Percentiles rank a stretch among this genome's conserved stretches.
These are phyloP conservation scores for Pleurotus pulmonarius DNA, from an alignment of 768 basidiomycete species.

Conservation along the genomic window DNA sequence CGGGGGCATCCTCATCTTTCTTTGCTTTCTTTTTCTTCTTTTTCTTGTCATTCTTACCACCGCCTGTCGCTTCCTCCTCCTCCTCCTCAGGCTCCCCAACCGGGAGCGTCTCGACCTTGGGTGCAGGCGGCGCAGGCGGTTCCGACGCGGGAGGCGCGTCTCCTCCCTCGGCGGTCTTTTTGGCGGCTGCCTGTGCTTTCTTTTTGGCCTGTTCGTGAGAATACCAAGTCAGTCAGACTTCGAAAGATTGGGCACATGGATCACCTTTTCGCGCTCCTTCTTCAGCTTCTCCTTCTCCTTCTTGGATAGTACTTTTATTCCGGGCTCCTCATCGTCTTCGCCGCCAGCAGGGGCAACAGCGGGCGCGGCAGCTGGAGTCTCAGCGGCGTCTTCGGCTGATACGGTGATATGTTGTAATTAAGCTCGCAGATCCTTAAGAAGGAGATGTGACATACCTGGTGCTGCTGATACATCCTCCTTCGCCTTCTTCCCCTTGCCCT, in stretches of 20 bases:
- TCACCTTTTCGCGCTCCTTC: conserved; percentile 94
- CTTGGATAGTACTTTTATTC: conserved; percentile 75
- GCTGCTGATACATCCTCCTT: conserved; percentile 24
- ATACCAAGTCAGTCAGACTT: conserved; percentile 5
- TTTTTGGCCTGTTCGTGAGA: conserved; percentile 71
- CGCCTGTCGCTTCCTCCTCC: conserved; percentile 57
- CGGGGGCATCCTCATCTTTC: conserved; percentile 44
- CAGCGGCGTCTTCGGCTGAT: conserved; percentile 14
- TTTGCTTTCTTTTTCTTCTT: conserved; percentile 88
- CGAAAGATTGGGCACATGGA: conserved; percentile 1
- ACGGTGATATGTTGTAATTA: not conserved
- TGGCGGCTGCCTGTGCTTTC: conserved; percentile 89
- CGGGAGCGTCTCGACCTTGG: conserved; percentile 20
- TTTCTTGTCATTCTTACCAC: conserved; percentile 52
- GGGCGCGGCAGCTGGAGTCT: conserved; percentile 15
- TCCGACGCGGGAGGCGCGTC: conserved; percentile 18
- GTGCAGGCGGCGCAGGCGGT: conserved; percentile 21
- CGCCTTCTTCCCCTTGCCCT: conserved; percentile 50
- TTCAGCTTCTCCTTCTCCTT: conserved; percentile 97
- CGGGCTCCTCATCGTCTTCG: conserved; percentile 41
- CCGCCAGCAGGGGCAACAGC: conserved; percentile 24
- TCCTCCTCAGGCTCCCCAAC: conserved; percentile 59
- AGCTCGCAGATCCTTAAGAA: not conserved
- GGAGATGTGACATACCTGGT: not conserved
- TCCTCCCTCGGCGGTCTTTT: conserved; percentile 49